Evolutionary conservation across 2,329 filamentous ascomycete species (phyloP), one percentile per base, ranked within the genome.

Genomic region (Sordariomycetes sp.): DNA sequence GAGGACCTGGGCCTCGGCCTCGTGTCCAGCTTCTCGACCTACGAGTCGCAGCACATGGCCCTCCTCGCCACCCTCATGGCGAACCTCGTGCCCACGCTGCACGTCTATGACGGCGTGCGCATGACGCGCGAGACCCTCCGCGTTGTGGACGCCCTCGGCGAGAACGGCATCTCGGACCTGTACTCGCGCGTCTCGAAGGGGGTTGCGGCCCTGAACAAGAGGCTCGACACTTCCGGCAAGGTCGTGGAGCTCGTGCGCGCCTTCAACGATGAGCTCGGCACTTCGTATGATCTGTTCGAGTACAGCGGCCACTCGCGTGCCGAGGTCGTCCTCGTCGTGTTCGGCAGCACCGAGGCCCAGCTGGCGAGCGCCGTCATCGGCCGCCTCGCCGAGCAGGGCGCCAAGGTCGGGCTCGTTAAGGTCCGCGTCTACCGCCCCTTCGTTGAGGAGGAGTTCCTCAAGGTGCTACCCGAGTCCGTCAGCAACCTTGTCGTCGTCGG

Each of bases 351-450:
- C 5, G 94, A 99, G 76, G 85, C 89, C 16, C 91, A 94, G 65
- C 76, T 97, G 61, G 85, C 90, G 59, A 86, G 87, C 63, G 90
- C 97, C 73, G 83, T 96, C 57, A 85, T 90, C 12, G 77, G 79
- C 51, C 84, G 86, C 48, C 78, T 97, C 53, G 82, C 88, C 34
- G 80, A 82, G 62, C 81, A 87, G 62, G 91, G 87, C 63, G 81
- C 82, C 68, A 90, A 86, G 74, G 82, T 97, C 61, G 94, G 94
- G 65, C 88, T 93, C 46, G 79, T 99, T 71, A 93, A 90, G 66
- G 93, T 97, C 53, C 88, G 94, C 62, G 81, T 99, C 58, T 99
- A 97, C 78, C 85, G 93, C 51, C 94, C 94, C 18, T 97, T 99
- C 68, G 84, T 94, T 35, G 94, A 99, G 74, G 91, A 97, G 70